Evolutionary conservation across 495 filamentous ascomycete species (phyloP).

Genomic region (Ascobolus immersus): DNA sequence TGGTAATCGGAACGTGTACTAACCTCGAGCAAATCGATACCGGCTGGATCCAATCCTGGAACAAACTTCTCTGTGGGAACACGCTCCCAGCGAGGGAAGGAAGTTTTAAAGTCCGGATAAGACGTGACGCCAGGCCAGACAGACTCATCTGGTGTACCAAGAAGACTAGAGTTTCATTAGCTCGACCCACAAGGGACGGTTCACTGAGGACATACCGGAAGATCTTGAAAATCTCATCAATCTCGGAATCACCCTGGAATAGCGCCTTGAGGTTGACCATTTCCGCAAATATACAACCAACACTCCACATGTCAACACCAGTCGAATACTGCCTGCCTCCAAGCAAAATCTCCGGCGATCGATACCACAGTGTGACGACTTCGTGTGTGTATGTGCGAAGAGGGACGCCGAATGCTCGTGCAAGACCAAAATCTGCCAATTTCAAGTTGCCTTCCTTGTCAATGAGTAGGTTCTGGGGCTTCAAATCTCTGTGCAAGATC

Average conservation of each 20-base stretch:
- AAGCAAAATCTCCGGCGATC: constrained; percentile 88
- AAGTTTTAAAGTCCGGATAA: constrained; percentile 91
- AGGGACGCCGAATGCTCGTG: constrained; percentile 86
- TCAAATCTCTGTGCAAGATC: constrained; percentile 82
- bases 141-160: constrained; percentile 74
- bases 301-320: constrained; percentile 98
- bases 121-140: constrained; percentile 90
- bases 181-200: background rate
- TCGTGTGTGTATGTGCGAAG: constrained; percentile 95
- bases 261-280: constrained; percentile 97
- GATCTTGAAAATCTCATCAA: constrained; percentile 99
- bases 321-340: constrained; percentile 95
- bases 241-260: constrained; percentile 94
- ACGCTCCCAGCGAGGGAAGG: constrained; percentile 86
- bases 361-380: constrained; percentile 97
- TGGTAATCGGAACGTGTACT: constrained; percentile 1
- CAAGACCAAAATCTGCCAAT: constrained; percentile 89
- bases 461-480: constrained; percentile 94
- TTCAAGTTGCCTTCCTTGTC: constrained; percentile 88
- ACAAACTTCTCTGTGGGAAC: constrained; percentile 34
- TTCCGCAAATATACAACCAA: constrained; percentile 96
- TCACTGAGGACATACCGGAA: constrained; percentile 43
- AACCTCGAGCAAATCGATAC: constrained; percentile 68
- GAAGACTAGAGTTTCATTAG: constrained; percentile 28
- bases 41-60: constrained; percentile 40